Percentiles rank a stretch among this genome's conserved stretches.
These are phyloP conservation scores for Aegilops speltoides DNA, from an alignment of 176 grass and related monocot species.

Conservation along the genomic window DNA sequence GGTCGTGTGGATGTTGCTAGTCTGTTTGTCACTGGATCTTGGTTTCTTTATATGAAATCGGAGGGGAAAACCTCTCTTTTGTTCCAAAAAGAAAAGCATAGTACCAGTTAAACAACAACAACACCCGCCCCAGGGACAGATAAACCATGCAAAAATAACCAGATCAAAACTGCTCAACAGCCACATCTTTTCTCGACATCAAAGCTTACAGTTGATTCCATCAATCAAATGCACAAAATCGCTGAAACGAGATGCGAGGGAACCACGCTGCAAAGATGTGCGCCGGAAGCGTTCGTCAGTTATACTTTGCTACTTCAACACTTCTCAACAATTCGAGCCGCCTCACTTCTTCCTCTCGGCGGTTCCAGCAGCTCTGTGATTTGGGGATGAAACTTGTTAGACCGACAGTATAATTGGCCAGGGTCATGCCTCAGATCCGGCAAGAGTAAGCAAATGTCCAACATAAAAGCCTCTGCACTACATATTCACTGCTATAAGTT, in stretches of 20 bases:
- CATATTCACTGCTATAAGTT: background rate
- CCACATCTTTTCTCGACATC: background rate
- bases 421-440: background rate
- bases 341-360: conserved; percentile 21
- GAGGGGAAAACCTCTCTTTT: too few relatives aligned
- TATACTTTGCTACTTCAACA: background rate
- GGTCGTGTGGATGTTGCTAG: too few relatives aligned
- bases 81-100: too few relatives aligned
- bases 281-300: background rate
- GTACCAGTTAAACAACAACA: background rate
- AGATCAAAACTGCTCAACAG: background rate
- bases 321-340: background rate
- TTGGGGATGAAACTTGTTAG: background rate
- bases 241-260: background rate
- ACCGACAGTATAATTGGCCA: background rate
- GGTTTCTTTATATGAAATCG: too few relatives aligned
- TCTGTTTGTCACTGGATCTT: too few relatives aligned
- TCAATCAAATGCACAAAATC: background rate
- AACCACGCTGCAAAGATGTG: background rate
- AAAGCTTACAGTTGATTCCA: background rate
- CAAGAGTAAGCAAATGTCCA: background rate
- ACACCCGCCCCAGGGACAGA: background rate
- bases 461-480: background rate
- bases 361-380: conserved; percentile 26
- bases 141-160: background rate